These are phyloP conservation scores for Fusarium torreyae DNA, from an alignment of 2,329 filamentous ascomycete genomes.

Conservation along the genomic window DNA sequence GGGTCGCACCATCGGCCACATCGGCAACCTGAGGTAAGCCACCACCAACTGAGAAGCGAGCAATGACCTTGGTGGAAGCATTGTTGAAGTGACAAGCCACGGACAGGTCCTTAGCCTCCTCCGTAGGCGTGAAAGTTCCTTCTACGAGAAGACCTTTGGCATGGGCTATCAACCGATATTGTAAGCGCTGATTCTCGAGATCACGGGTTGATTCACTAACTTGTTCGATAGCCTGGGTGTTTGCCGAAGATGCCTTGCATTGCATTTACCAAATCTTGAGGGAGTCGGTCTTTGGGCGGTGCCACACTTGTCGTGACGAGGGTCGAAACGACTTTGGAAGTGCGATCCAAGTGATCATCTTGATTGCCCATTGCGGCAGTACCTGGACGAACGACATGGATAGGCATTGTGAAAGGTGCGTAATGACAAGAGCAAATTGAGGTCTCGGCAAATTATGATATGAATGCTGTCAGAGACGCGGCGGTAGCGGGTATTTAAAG, in stretches of 20 bases:
- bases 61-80: constrained; percentile 17
- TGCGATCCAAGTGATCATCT: too few relatives aligned
- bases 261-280: constrained; percentile 22
- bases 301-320: background rate
- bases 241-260: constrained; percentile 37
- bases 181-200: background rate
- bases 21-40: constrained; percentile 22
- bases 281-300: constrained; percentile 2
- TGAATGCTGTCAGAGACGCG: too few relatives aligned
- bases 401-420: too few relatives aligned
- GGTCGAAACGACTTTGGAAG: too few relatives aligned
- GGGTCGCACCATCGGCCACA: constrained; percentile 21
- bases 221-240: constrained; percentile 31
- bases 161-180: background rate
- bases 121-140: constrained; percentile 22
- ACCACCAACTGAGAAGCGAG: constrained; percentile 33
- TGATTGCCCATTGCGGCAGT: too few relatives aligned
- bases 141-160: constrained; percentile 34
- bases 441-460: too few relatives aligned
- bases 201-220: background rate
- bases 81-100: constrained; percentile 29
- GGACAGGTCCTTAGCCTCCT: constrained; percentile 24
- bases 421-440: too few relatives aligned
- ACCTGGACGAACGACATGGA: too few relatives aligned
- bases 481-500: too few relatives aligned